A percentile compares a stretch with the other conserved stretches of the same genome.
phyloP scores from a whole-genome alignment of 2,329 filamentous ascomycete genomes.

The Xylaria sp. region DNA sequence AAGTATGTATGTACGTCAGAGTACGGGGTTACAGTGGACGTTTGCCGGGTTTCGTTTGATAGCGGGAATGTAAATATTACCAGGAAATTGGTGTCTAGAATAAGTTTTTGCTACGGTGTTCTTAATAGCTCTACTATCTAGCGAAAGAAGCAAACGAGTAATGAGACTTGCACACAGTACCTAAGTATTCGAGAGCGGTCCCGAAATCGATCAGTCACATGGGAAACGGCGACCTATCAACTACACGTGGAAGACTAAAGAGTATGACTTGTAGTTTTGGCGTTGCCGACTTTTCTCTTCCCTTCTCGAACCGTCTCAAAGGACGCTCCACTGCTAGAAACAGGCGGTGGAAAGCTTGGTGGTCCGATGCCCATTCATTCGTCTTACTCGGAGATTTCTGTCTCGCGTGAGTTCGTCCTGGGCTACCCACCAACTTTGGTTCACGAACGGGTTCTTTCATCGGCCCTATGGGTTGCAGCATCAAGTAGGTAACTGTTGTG shows the following conservation, averaged over 20 bases:
- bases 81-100: not conserved
- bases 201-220: not conserved
- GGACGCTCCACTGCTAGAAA: slow-evolving; percentile 5
- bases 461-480: slow-evolving; percentile 20
- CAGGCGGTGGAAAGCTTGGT: not conserved
- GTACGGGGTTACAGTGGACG: not conserved
- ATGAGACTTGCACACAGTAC: slow-evolving; percentile 16
- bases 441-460: slow-evolving; percentile 22
- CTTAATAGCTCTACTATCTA: not conserved
- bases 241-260: not conserved
- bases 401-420: slow-evolving; percentile 4
- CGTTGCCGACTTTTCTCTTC: not conserved
- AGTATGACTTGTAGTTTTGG: not conserved
- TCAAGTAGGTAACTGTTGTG: slow-evolving; percentile 7
- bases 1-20: not conserved
- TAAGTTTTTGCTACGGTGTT: not conserved
- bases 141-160: slow-evolving; percentile 24
- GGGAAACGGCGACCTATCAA: not conserved
- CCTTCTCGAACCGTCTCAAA: not conserved
- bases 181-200: not conserved
- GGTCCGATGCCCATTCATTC: not conserved
- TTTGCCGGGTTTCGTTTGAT: not conserved
- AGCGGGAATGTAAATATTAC: not conserved
- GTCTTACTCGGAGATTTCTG: not conserved
- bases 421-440: not conserved